These are phyloP conservation scores for Ophiocordyceps camponoti-saundersi DNA, from an alignment of 2,329 filamentous ascomycete species.

Conservation along the genomic window DNA sequence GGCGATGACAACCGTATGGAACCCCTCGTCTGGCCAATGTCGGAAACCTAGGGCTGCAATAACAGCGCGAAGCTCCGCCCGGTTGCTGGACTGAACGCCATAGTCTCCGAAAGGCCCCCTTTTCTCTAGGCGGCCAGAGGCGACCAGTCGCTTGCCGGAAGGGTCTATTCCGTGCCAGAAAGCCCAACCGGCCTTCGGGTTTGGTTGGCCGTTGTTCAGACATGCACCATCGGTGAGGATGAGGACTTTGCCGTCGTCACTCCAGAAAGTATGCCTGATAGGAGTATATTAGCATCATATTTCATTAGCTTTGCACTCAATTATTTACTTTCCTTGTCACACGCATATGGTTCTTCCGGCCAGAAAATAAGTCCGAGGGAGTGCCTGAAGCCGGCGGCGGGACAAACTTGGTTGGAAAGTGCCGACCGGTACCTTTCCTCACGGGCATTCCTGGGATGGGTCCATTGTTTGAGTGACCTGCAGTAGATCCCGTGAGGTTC, in stretches of 20 bases:
- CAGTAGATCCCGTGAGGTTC: neutral
- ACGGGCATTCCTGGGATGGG: neutral
- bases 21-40: neutral
- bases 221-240: constrained; percentile 29
- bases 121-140: constrained; percentile 20
- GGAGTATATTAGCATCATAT: neutral
- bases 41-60: constrained; percentile 1
- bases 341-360: no score
- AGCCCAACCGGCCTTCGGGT: constrained; percentile 22
- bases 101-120: constrained; percentile 21
- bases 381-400: constrained; percentile 2
- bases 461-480: neutral
- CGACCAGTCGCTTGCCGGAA: neutral
- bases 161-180: constrained; percentile 11
- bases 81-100: constrained; percentile 24
- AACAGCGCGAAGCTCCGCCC: constrained; percentile 2
- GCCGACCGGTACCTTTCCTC: constrained; percentile 2
- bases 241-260: constrained; percentile 10
- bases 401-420: constrained; percentile 4
- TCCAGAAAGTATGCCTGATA: constrained; percentile 3
- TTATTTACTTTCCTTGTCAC: no score
- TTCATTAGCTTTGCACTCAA: no score
- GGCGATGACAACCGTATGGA: constrained; percentile 1
- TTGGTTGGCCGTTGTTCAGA: constrained; percentile 18
- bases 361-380: constrained; percentile 2